Evolutionary conservation across 352 stramenopile genomes (phyloP), one percentile per base, ranked within the genome.

Genomic region (Stephanocyclus meneghinianus): DNA sequence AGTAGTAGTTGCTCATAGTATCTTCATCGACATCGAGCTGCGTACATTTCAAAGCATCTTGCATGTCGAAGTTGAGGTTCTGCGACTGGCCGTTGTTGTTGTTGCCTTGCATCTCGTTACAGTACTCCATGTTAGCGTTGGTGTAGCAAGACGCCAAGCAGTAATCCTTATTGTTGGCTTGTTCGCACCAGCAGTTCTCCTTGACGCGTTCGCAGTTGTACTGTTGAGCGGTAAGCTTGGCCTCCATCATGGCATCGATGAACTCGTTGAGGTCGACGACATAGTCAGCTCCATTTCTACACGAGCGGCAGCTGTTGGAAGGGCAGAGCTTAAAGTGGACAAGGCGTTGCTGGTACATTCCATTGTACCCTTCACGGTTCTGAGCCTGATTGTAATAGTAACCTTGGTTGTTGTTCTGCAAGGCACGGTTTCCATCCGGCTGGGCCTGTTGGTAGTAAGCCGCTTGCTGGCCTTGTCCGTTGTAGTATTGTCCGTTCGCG

Each of bases 321-420:
- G 86, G 86, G 32, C 86, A 91, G 26, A 91, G 78, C 53, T 84
- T 83, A 73, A 91, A 91, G 53, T 89, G 83, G 0, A 87, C 86
- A 18, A 91, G 74, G 13, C 83, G 73, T 48, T 89, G 75, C 59
- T 83, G 60, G 74, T 86, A 77, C 32, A 83, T 55, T 61, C 75
- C 79, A 18, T 76, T 55, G 64, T 71, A 78, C 32, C 63, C 57
- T 6, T 62, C 40, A 35, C 59, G 45, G 26, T 72, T 70, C 16
- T 71, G 29, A 3, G 21, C 67, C 30, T 71, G 32, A 8, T 63
- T 56, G 21, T 62, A 16, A 21, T 83, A 47, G 50, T 74, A 53
- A 37, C 48, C 32, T 7, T 53, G 32, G 15, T 50, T 51, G 50
- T 80, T 61, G 62, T 74, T 48, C 37, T 68, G n/a, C 3, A 68